Conservation (phyloP, 2,329 filamentous ascomycete genomes). For the Cordyceps cicadae region DNA sequence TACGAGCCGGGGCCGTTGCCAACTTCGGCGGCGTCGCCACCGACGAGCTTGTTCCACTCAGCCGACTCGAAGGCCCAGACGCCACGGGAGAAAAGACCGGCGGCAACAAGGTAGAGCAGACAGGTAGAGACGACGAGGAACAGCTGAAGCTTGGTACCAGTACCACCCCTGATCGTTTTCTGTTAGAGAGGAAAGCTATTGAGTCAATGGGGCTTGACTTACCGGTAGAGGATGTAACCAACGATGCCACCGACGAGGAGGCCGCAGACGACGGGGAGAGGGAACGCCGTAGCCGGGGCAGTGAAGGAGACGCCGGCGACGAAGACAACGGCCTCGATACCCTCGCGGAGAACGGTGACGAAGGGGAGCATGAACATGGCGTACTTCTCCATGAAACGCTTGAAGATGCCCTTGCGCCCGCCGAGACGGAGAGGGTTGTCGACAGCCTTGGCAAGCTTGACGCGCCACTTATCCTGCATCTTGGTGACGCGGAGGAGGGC, state of each 20-base stretch:
- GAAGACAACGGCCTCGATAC: slow-evolving; percentile 79
- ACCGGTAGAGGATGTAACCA: slow-evolving; percentile 73
- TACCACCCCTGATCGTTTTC: slow-evolving; percentile 29
- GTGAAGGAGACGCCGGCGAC: slow-evolving; percentile 75
- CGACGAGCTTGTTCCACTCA: slow-evolving; percentile 57
- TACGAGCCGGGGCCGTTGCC: slow-evolving; percentile 64
- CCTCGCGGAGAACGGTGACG: slow-evolving; percentile 78
- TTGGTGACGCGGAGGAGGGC: slow-evolving; percentile 75
- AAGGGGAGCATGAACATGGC: slow-evolving; percentile 82
- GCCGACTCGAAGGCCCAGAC: slow-evolving; percentile 69
- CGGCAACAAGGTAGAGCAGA: slow-evolving; percentile 75
- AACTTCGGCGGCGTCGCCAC: slow-evolving; percentile 45
- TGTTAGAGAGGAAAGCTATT: background rate
- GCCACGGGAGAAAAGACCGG: slow-evolving; percentile 69
- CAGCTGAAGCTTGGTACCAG: slow-evolving; percentile 46
- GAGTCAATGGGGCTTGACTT: slow-evolving; percentile 25
- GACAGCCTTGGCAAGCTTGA: slow-evolving; percentile 67
- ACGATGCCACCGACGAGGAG: slow-evolving; percentile 57
- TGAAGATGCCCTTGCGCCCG: slow-evolving; percentile 38
- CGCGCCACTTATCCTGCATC: slow-evolving; percentile 79
- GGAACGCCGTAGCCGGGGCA: slow-evolving; percentile 66
- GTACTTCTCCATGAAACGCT: slow-evolving; percentile 65
- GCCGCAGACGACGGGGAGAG: slow-evolving; percentile 66
- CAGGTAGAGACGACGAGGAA: slow-evolving; percentile 80
- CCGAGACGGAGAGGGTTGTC: slow-evolving; percentile 42